A percentile compares a stretch with the other conserved stretches of the same genome.
These are phyloP conservation scores for Penicillium longicatenatum DNA, from an alignment of 495 filamentous ascomycete genomes.

Conservation along the genomic window DNA sequence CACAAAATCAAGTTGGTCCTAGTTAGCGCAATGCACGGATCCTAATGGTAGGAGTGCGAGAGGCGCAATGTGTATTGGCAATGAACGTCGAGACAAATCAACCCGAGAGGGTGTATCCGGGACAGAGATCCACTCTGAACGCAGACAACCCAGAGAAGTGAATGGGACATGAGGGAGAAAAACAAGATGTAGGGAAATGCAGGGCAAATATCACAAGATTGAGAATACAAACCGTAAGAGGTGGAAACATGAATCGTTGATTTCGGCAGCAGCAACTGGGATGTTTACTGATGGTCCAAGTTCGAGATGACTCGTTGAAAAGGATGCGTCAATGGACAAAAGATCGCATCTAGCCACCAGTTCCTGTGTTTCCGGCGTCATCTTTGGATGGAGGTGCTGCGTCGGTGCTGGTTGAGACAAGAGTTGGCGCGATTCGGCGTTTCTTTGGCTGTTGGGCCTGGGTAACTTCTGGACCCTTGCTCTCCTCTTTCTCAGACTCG, in stretches of 20 bases:
- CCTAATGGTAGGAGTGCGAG: neutral
- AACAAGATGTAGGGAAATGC: neutral
- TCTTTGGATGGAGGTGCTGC: constrained; percentile 24
- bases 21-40: neutral
- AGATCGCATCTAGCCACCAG: neutral
- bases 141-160: neutral
- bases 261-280: neutral
- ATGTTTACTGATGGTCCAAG: neutral
- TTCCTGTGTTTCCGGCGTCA: constrained; percentile 3
- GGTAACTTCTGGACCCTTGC: constrained; percentile 46
- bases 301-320: neutral
- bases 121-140: neutral
- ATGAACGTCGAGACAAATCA: neutral
- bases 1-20: neutral
- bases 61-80: constrained; percentile 2
- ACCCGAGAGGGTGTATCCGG: neutral
- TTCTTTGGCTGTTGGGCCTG: constrained; percentile 61
- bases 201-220: neutral
- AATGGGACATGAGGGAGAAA: neutral
- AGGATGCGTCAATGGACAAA: neutral
- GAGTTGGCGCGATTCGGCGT: constrained; percentile 76
- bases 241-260: constrained; percentile 6
- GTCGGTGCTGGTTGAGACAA: constrained; percentile 47
- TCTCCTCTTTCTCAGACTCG: constrained; percentile 63
- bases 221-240: constrained; percentile 2